Base-by-base conservation (phyloP, 2,329 filamentous ascomycete species). In the Raffaelea ambrosiae region DNA sequence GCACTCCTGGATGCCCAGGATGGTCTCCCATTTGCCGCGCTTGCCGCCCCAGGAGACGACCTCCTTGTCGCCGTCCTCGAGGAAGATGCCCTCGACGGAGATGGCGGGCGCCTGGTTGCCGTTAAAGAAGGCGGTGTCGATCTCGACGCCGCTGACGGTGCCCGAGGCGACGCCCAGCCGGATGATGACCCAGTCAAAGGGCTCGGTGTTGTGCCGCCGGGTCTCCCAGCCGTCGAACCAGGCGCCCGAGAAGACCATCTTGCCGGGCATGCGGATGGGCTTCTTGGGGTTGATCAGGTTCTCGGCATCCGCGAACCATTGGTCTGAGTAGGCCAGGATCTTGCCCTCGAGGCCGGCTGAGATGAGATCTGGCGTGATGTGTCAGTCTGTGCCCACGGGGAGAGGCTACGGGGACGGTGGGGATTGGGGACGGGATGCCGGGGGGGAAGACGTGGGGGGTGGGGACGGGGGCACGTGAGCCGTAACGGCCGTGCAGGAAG, bases 71-170 rank as follows among this genome's bases (percentile, higher is more conserved):
- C 49, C 50, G 55, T 77, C 70, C 70, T 20, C 69, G 54, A 71
- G 77, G 66, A 88, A 88, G 62, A 80, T 81, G 41, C 84, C 87
- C 62, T 91, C 82, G 18, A 93, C 83, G 0, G 82, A 86, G 58
- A 90, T 79, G 54, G 82, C 83, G 1, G 86, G 86, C 7, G 86
- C 87, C 60, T 91, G 83, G 67, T 91, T 91, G 51, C 87, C 87
- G 51, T 77, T 81, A 73, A 91, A 93, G 69, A 83, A 87, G 44
- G 84, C 80, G 3, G 87, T 91, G 66, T 91, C 86, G 53, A 91
- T 74, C 66, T 91, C 87, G 43, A 90, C 70, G 16, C 87, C 87
- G 51, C 78, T 74, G 23, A 91, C 77, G 16, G 73, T 83, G 42
- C 86, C 87, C 2, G 82, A 86, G 10, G 84, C 77, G 35, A 85